Evolutionary conservation across 2,329 filamentous ascomycete genomes (phyloP).

Genomic region (Colletotrichum liriopes): DNA sequence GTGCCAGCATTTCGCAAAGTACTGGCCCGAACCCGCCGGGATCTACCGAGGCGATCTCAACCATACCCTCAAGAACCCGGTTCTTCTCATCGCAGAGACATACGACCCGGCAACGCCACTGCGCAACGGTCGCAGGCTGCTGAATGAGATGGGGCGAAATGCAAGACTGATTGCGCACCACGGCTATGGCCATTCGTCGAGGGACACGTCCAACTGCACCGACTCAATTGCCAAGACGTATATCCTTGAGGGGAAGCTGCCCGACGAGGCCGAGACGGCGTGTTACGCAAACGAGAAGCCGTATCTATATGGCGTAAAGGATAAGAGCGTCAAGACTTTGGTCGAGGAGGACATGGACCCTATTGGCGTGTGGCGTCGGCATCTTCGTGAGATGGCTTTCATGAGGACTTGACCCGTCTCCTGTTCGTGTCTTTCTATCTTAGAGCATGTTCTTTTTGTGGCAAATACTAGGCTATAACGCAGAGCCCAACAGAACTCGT

Average conservation of each 20-base stretch:
- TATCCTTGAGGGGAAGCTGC: constrained; percentile 59
- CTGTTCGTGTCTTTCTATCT: not conserved
- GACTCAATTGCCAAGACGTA: constrained; percentile 57
- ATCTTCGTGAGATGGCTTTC: constrained; percentile 9
- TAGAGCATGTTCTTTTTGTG: not conserved
- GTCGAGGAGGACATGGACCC: constrained; percentile 13
- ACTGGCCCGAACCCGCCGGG: constrained; percentile 63
- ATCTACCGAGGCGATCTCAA: constrained; percentile 64
- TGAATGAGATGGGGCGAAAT: constrained; percentile 63
- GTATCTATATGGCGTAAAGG: constrained; percentile 58
- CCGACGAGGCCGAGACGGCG: constrained; percentile 58
- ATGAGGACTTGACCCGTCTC: not conserved
- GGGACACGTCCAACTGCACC: constrained; percentile 63
- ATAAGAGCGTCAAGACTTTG: not conserved
- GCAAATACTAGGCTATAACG: not conserved
- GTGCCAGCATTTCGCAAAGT: constrained; percentile 61
- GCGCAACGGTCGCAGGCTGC: constrained; percentile 61
- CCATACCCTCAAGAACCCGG: constrained; percentile 58
- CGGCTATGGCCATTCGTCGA: constrained; percentile 64
- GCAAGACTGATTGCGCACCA: constrained; percentile 65
- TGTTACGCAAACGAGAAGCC: constrained; percentile 66
- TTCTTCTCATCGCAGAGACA: constrained; percentile 64
- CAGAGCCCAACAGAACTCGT: too few species aligned
- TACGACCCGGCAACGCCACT: constrained; percentile 67
- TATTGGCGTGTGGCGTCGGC: constrained; percentile 20